phyloP scores from a whole-genome alignment of 306 rosid species.

The Purshia tridentata region DNA sequence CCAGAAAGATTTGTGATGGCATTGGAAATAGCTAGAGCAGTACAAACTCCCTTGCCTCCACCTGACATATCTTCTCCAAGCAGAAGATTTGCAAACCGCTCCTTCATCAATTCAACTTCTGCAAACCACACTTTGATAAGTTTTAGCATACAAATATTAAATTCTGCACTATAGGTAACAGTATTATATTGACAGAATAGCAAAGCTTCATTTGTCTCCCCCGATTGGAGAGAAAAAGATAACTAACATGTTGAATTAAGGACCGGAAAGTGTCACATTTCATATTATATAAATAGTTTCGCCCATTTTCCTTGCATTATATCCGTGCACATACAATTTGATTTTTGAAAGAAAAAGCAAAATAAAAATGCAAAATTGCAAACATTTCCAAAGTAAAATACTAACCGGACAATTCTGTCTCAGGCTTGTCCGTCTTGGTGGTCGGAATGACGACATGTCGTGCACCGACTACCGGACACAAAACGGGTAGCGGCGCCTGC shows the following conservation, averaged over 20 bases:
- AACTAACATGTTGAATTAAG: not conserved
- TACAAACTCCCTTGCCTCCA: constrained; percentile 48
- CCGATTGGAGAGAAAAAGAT: not conserved
- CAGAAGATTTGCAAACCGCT: constrained; percentile 51
- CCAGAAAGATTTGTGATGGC: constrained; percentile 54
- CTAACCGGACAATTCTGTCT: constrained; percentile 35
- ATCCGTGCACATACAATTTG: no score
- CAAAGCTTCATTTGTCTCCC: not conserved
- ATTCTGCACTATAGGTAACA: not conserved
- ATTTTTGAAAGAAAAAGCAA: no score
- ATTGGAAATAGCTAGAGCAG: constrained; percentile 50
- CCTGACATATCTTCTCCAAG: constrained; percentile 59
- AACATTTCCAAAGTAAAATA: constrained; percentile 1
- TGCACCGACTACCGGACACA: constrained; percentile 18
- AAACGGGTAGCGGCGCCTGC: not conserved
- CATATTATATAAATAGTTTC: not conserved
- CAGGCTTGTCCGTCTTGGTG: constrained; percentile 11
- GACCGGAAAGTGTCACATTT: not conserved
- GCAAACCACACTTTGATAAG: not conserved
- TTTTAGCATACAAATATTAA: not conserved
- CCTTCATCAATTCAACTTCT: constrained; percentile 49
- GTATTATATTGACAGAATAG: not conserved
- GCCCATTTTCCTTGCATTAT: not conserved
- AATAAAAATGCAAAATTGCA: not conserved
- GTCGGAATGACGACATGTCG: constrained; percentile 22